Evolutionary conservation across 1,284 basidiomycete genomes (phyloP), one percentile per base, ranked within the genome.

Genomic region (Fomitiporia mediterranea): DNA sequence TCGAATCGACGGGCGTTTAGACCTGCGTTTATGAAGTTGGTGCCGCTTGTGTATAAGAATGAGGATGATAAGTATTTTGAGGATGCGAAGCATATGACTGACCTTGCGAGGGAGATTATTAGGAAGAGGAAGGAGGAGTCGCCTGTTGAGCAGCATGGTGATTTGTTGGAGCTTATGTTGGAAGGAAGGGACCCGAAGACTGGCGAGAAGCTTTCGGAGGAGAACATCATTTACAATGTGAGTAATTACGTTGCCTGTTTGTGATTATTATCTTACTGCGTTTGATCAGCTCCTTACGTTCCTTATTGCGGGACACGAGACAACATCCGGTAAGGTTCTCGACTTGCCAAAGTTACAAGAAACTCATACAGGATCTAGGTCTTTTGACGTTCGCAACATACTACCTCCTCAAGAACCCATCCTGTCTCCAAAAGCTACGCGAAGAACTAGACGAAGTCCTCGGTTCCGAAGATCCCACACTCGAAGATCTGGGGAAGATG

Each of bases 281-380:
- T 35, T 19, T 21, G 7, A 6, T 1, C 38, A 77, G 74, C 69
- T 79, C 21, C 64, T 79, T n/a, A 80, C 78, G 2, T 80, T 81
- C 70, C 66, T 81, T n/a, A 74, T 80, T 39, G 79, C 78, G 4
- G 79, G 77, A 1, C 78, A 79, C 59, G 78, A 79, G 63, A 79
- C 77, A 0, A 78, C 78, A 0, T 77, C 76, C 4, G 74, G 72
- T n/a, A n/a, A n/a, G n/a, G n/a, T n/a, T n/a, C n/a, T n/a, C n/a
- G n/a, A n/a, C n/a, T n/a, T n/a, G n/a, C n/a, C n/a, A n/a, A n/a
- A n/a, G n/a, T n/a, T n/a, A n/a, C n/a, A n/a, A n/a, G n/a, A n/a
- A n/a, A n/a, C n/a, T n/a, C n/a, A n/a, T n/a, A n/a, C n/a, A n/a
- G n/a, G n/a, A n/a, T n/a, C n/a, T n/a, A n/a, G n/a, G n/a, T 1